Evolutionary conservation across 208 protist genomes (phyloP), one percentile per base, ranked within the genome.

Genomic region (Leishmania aethiopica): DNA sequence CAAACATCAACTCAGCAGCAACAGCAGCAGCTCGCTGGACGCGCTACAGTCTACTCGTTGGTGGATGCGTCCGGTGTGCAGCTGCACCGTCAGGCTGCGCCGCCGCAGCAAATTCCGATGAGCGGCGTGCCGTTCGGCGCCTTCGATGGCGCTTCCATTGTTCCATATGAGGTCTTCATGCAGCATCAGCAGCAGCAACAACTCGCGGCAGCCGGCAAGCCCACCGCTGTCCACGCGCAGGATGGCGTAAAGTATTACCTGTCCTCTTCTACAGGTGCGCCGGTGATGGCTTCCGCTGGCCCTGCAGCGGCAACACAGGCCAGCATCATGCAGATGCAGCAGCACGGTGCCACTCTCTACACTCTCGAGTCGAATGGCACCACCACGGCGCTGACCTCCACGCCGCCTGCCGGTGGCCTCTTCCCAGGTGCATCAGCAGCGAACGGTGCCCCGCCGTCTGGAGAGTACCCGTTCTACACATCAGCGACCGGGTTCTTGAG

Each of bases 221-320:
- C 81, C 25, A 57, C 40, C 28, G 62, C 71, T 51, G 66, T 77
- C 22, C 77, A 78, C 10, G 79, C 77, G 11, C 8, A 64, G 3
- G 82, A 84, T 40, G 81, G 75, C 2, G 22, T 84, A 10, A 73
- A 80, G 69, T 84, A 80, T 47, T 84, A 73, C 70, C 55, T 84
- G n/a, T 51, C 75, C 2, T 59, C 81, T 1, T 66, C 64, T 2
- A 59, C 76, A 17, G 37, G 45, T 15, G 75, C 74, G 1, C 40
- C 81, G 22, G 60, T 67, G 55, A 77, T 84, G 57, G 32, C 78
- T 55, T 32, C 80, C n/a, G 59, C 80, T n/a, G 75, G 80, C 0
- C 49, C 47, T 55, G 7, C 73, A 15, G 28, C 80, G n/a, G 40
- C 47, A 19, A 11, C 72, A 74, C 70, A 73, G 62, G 49, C 72